Evolutionary conservation across 495 filamentous ascomycete genomes (phyloP).

Genomic region (Aspergillus hancockii): DNA sequence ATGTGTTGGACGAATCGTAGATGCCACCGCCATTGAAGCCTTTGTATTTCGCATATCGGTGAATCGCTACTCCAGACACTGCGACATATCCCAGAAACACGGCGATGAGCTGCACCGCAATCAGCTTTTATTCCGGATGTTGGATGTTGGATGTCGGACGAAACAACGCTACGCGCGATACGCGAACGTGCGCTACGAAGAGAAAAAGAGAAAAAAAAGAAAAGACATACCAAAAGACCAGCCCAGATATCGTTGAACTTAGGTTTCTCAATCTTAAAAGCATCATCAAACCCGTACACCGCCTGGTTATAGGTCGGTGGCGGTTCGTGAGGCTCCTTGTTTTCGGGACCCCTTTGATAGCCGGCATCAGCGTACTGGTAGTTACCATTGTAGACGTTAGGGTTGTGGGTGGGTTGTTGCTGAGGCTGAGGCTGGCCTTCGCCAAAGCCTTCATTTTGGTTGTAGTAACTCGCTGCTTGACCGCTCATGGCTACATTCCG

Average conservation of each 20-base stretch:
- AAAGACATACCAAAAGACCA: conserved; percentile 63
- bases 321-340: conserved; percentile 32
- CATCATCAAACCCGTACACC: conserved; percentile 63
- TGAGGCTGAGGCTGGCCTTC: conserved; percentile 24
- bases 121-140: conserved; percentile 1
- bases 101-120: conserved; percentile 58
- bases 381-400: conserved; percentile 15
- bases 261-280: conserved; percentile 76
- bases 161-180: neutral
- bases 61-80: conserved; percentile 73
- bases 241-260: conserved; percentile 92
- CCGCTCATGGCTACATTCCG: conserved; percentile 40
- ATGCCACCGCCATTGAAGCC: conserved; percentile 72
- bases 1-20: conserved; percentile 62
- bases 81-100: conserved; percentile 76
- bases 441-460: conserved; percentile 29
- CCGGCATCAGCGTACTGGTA: conserved; percentile 21
- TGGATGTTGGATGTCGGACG: too few relatives aligned
- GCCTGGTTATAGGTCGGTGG: conserved; percentile 35
- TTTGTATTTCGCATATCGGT: conserved; percentile 70
- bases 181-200: neutral
- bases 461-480: conserved; percentile 45
- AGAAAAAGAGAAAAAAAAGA: neutral
- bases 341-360: conserved; percentile 28
- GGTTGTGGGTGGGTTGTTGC: conserved; percentile 17